Evolutionary conservation across 495 filamentous ascomycete genomes (phyloP).

Genomic region (Penicillium silybi): DNA sequence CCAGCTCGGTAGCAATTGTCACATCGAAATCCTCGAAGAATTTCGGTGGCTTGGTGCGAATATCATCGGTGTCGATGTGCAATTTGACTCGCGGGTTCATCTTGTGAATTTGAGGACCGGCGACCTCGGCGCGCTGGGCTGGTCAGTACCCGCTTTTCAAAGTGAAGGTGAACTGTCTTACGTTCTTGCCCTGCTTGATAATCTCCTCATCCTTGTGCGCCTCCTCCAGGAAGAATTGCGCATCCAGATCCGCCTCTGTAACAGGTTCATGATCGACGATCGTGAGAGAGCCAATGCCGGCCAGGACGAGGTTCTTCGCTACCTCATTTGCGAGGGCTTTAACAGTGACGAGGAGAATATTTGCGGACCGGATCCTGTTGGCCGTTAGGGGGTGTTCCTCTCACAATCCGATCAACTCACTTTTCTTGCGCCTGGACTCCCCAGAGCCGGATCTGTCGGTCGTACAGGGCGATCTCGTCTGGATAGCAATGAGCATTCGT

Average conservation of each 20-base stretch:
- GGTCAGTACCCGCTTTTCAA: slow-evolving; percentile 3
- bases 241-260: slow-evolving; percentile 75
- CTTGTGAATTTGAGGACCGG: slow-evolving; percentile 68
- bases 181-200: slow-evolving; percentile 64
- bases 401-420: slow-evolving; percentile 33
- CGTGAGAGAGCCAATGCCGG: slow-evolving; percentile 88
- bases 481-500: not conserved
- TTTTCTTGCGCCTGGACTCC: slow-evolving; percentile 88
- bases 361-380: slow-evolving; percentile 60
- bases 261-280: slow-evolving; percentile 78
- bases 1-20: slow-evolving; percentile 86
- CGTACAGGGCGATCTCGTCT: slow-evolving; percentile 98
- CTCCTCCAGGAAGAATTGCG: slow-evolving; percentile 82
- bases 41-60: slow-evolving; percentile 57
- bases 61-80: slow-evolving; percentile 60
- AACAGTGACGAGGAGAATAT: slow-evolving; percentile 84
- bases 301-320: slow-evolving; percentile 95
- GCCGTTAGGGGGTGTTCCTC: not conserved
- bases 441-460: slow-evolving; percentile 98
- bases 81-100: slow-evolving; percentile 89
- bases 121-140: slow-evolving; percentile 71
- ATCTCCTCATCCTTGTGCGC: slow-evolving; percentile 35
- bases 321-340: slow-evolving; percentile 91
- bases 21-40: slow-evolving; percentile 80
- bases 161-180: slow-evolving; percentile 28